Base-by-base conservation (phyloP, 140 eudicot genomes). In the Eryngium alpinum region DNA sequence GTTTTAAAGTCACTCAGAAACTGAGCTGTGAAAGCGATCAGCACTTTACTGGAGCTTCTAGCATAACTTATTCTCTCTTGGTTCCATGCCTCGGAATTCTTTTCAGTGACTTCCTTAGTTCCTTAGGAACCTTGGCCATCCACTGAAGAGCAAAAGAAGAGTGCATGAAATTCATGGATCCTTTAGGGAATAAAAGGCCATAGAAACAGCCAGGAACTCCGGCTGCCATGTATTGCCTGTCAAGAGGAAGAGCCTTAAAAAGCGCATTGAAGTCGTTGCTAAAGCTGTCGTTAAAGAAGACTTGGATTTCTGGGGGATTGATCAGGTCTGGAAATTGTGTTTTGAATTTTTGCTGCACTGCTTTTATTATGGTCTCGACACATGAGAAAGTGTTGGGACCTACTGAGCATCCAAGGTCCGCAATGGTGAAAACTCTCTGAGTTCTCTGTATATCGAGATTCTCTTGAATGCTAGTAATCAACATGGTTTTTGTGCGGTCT, bases 261-360 rank as follows among this genome's bases (percentile, higher is more conserved):
- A 84, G 87, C 14, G 88, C 82, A 67, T 87, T 87, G 88, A 87
- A 87, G 77, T 87, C 86, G 29, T 87, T 87, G 75, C 38, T 28
- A 25, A 62, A 14, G 10, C 32, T 78, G 70, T 87, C 88, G 27
- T 81, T 87, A 59, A 87, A 82, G 72, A 84, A 87, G 1, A 84
- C 84, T 1, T 78, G 86, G 67, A 79, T 82, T 13, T 84, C 81
- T 11, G 81, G 83, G 72, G 46, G 33, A 25, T 51, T 51, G 33
- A 15, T 62, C 29, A 27, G 19, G 10, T 46, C 56, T 51, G 59
- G 52, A 46, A 14, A 25, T 2, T 79, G 10, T 57, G 72, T n/a
- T 21, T 77, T 67, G 67, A 27, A 38, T 31, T 73, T 79, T 69
- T n/a, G 74, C 21, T 82, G 71, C 15, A 82, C 70, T 10, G 84